Percentiles rank a stretch among this genome's conserved stretches.
Conservation (phyloP, 495 filamentous ascomycete species). For the Viridothelium virens region DNA sequence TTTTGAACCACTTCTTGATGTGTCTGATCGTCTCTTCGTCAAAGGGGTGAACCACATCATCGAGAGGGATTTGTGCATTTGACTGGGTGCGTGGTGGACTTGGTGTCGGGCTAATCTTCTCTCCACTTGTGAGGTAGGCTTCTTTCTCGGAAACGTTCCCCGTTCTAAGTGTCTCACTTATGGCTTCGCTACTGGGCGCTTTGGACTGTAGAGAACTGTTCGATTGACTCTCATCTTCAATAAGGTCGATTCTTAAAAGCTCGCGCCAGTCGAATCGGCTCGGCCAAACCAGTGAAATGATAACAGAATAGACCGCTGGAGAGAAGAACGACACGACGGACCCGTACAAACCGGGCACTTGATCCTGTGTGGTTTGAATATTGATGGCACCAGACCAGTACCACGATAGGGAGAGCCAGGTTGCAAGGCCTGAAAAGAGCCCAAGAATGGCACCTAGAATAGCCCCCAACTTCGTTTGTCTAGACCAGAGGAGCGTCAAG, state of each 20-base stretch:
- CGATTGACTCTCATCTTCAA: conserved; percentile 10
- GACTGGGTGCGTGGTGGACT: conserved; percentile 7
- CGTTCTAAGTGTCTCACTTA: not conserved
- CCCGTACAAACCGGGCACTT: conserved; percentile 41
- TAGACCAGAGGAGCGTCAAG: conserved; percentile 45
- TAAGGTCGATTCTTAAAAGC: conserved; percentile 21
- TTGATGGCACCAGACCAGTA: conserved; percentile 40
- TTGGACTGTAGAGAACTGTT: conserved; percentile 10
- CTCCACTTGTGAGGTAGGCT: conserved; percentile 6
- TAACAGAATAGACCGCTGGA: conserved; percentile 21
- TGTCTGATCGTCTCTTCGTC: conserved; percentile 31
- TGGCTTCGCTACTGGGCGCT: conserved; percentile 7
- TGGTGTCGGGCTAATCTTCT: not conserved
- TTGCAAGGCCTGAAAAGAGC: conserved; percentile 38
- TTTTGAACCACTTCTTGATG: conserved; percentile 34
- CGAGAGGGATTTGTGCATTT: conserved; percentile 6
- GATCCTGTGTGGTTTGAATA: conserved; percentile 41
- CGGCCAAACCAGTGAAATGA: conserved; percentile 24
- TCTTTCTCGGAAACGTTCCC: conserved; percentile 8
- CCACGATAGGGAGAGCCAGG: conserved; percentile 43
- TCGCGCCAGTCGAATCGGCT: conserved; percentile 27
- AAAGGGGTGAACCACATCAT: conserved; percentile 32
- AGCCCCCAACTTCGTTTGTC: conserved; percentile 40
- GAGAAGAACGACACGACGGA: conserved; percentile 32
- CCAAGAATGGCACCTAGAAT: conserved; percentile 42